Evolutionary conservation across 345 rosid genomes (phyloP), one percentile per base, ranked within the genome.

Genomic region (Salix viminalis): DNA sequence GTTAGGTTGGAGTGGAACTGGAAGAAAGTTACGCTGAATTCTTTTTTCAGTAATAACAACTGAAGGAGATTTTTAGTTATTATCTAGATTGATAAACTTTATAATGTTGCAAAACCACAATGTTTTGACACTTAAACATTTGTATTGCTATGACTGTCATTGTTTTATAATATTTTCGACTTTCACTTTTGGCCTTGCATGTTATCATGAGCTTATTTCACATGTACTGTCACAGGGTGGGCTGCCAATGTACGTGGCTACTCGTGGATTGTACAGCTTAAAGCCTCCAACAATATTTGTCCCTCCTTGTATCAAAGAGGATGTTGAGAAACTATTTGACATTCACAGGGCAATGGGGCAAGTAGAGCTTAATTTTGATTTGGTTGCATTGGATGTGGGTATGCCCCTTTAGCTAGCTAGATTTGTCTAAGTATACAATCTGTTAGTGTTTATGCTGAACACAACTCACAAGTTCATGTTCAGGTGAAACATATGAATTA

Each of bases 401-500:
- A 87, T 67, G 87, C 71, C 2, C 61, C 76, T 69, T 36, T 76
- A 75, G 71, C 14, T 42, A 71, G 19, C 44, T 65, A 46, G 71
- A 60, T 74, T 36, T 77, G 5, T 26, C 4, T 68, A 3, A 44
- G 2, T 39, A 9, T 42, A 21, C 11, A 16, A 39, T 13, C 6
- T 65, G 16, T 66, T 67, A 19, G 46, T 58, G 13, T 65, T 50
- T 34, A 30, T 56, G 52, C 46, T 61, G 32, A 73, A 61, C 67
- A 30, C 78, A 16, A 75, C 70, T 77, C 71, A 11, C 58, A 36
- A 67, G 56, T 39, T 65, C 74, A 66, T 73, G 61, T 79, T 83
- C 88, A 94, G 97, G 97, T 81, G 98, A 95, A 82, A 95, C 98
- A 0, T 95, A 91, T 77, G 96, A 95, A 86, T 70, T 93, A 84